Conservation (phyloP, 768 basidiomycete genomes). For the Rhodotorula babjevae region DNA sequence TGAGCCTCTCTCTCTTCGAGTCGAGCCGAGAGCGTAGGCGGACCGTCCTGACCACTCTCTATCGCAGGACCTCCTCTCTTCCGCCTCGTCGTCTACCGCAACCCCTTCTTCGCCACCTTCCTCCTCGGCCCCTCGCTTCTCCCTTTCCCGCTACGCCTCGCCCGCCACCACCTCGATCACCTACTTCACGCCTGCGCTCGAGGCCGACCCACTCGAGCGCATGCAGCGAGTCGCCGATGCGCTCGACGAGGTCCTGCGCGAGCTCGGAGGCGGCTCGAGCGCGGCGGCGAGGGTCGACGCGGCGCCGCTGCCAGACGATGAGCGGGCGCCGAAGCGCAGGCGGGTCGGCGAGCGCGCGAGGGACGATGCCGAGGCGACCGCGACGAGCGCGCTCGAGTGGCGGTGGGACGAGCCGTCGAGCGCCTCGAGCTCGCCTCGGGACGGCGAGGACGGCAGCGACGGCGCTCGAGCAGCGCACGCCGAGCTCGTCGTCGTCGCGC, state of each 20-base stretch:
- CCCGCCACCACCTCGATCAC: neutral
- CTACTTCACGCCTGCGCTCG: neutral
- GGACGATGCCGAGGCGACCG: no score
- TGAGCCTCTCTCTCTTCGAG: neutral
- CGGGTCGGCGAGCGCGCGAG: no score
- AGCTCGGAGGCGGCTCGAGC: neutral
- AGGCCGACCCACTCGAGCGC: neutral
- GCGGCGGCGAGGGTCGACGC: neutral
- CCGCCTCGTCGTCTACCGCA: neutral
- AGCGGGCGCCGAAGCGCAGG: neutral
- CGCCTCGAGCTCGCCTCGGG: neutral
- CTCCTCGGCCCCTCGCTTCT: neutral
- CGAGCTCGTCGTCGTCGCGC: slow-evolving; percentile 39
- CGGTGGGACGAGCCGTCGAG: neutral
- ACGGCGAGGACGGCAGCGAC: neutral
- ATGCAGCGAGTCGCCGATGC: neutral
- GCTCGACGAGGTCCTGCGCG: neutral
- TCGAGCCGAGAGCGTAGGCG: no score
- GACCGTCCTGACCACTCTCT: neutral
- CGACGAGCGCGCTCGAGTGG: neutral
- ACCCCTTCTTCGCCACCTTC: slow-evolving; percentile 42
- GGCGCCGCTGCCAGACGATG: neutral
- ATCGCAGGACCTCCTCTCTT: neutral
- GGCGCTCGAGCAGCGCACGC: neutral
- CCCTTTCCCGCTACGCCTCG: slow-evolving; percentile 2